Evolutionary conservation across 2,329 filamentous ascomycete species (phyloP).

Genomic region (Paracoccidioides brasiliensis): DNA sequence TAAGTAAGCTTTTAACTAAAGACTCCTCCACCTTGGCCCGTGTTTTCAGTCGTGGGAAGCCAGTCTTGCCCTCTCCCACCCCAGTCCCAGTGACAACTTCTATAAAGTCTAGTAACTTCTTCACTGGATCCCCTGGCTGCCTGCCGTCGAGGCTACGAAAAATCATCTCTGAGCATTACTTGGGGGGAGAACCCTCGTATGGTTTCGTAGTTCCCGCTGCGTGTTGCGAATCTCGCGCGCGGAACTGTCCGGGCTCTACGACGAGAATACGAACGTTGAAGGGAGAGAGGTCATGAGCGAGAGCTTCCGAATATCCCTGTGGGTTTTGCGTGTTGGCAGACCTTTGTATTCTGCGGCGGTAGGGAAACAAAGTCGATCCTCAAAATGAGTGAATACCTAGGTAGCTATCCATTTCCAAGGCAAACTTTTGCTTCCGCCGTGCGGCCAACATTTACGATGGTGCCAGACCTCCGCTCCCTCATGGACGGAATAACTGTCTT

Average conservation of each 20-base stretch:
- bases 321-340: background rate
- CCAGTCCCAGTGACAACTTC: conserved; percentile 17
- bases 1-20: conserved; percentile 10
- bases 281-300: conserved; percentile 15
- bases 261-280: conserved; percentile 17
- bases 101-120: conserved; percentile 16
- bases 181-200: conserved; percentile 12
- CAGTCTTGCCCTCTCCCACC: conserved; percentile 14
- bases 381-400: background rate
- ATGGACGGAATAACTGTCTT: conserved; percentile 17
- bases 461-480: conserved; percentile 14
- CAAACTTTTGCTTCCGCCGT: conserved; percentile 18
- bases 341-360: background rate
- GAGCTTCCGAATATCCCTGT: conserved; percentile 17
- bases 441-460: conserved; percentile 17
- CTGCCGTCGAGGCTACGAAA: conserved; percentile 11
- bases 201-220: conserved; percentile 12
- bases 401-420: conserved; percentile 16
- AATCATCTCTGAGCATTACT: conserved; percentile 2
- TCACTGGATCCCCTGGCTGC: conserved; percentile 17
- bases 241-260: conserved; percentile 18
- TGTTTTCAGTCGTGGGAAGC: conserved; percentile 14
- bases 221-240: conserved; percentile 17
- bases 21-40: conserved; percentile 12
- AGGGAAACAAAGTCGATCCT: background rate